Percentiles rank a stretch among this genome's conserved stretches.
These are phyloP conservation scores for Alternaria dauci DNA, from an alignment of 2,329 filamentous ascomycete genomes.

Conservation along the genomic window DNA sequence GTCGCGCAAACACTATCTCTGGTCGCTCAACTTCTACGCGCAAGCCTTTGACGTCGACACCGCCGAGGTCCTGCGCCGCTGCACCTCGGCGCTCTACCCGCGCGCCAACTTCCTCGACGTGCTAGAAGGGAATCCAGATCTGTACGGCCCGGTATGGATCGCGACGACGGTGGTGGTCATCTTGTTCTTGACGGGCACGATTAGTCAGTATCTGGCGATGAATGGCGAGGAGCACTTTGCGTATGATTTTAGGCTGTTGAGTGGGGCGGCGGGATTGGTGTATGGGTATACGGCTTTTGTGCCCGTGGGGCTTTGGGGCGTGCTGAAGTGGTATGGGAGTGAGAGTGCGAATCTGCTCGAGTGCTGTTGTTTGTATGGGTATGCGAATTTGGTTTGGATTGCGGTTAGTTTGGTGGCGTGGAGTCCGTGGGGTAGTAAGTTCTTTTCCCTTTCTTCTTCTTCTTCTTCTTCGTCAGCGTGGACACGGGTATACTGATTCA, in stretches of 20 bases:
- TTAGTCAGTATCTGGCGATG: slow-evolving; percentile 84
- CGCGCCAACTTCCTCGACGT: slow-evolving; percentile 96
- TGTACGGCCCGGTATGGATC: slow-evolving; percentile 99
- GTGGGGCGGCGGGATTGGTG: slow-evolving; percentile 87
- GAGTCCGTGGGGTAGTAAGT: slow-evolving; percentile 75
- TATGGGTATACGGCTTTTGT: slow-evolving; percentile 91
- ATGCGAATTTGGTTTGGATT: slow-evolving; percentile 97
- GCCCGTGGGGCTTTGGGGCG: slow-evolving; percentile 84
- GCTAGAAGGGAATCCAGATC: slow-evolving; percentile 92
- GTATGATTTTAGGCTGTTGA: slow-evolving; percentile 90
- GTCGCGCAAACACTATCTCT: slow-evolving; percentile 80
- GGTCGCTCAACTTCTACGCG: slow-evolving; percentile 91
- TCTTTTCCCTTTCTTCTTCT: too few species aligned
- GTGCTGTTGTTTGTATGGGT: slow-evolving; percentile 95
- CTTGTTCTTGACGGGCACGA: slow-evolving; percentile 92
- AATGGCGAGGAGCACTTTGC: slow-evolving; percentile 75
- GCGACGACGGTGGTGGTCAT: slow-evolving; percentile 97
- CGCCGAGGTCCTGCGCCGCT: slow-evolving; percentile 83
- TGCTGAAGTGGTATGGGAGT: slow-evolving; percentile 93
- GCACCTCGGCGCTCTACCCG: slow-evolving; percentile 87
- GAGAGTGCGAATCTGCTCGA: slow-evolving; percentile 93
- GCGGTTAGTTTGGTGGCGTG: slow-evolving; percentile 91
- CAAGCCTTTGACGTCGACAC: slow-evolving; percentile 99
- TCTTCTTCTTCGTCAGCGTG: background rate
- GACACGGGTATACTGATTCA: background rate